Evolutionary conservation across 345 rosid genomes (phyloP).

Genomic region (Lagerstroemia speciosa): DNA sequence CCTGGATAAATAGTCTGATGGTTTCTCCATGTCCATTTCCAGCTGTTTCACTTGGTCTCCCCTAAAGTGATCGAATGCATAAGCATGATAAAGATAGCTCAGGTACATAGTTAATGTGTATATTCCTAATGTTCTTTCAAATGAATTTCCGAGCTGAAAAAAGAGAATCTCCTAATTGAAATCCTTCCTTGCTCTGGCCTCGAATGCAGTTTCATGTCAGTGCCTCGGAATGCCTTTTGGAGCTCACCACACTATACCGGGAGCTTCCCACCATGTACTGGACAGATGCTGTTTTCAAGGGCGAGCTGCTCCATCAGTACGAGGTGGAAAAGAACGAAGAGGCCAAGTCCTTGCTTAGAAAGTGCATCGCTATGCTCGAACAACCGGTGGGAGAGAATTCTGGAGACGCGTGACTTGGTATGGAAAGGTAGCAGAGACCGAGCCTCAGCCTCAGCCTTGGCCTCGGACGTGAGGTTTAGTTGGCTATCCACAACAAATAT

Average conservation of each 20-base stretch:
- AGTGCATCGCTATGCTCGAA: conserved; percentile 47
- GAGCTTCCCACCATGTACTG: conserved; percentile 24
- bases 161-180: background rate
- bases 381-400: conserved; percentile 13
- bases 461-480: background rate
- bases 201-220: conserved; percentile 58
- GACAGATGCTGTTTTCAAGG: conserved; percentile 30
- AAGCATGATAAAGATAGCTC: conserved; percentile 72
- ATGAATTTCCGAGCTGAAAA: no score
- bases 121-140: background rate
- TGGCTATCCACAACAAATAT: background rate
- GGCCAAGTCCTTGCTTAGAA: conserved; percentile 58
- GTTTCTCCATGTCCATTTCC: conserved; percentile 20
- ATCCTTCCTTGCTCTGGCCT: conserved; percentile 2
- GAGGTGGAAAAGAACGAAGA: conserved; percentile 73
- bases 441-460: background rate
- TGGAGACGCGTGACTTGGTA: background rate
- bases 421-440: background rate
- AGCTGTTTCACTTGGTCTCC: conserved; percentile 50
- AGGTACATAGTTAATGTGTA: conserved; percentile 23
- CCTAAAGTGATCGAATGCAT: conserved; percentile 64
- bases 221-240: conserved; percentile 74
- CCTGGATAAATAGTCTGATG: conserved; percentile 4
- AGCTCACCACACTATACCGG: conserved; percentile 29
- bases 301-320: conserved; percentile 40